Evolutionary conservation across 208 protist species (phyloP), one percentile per base, ranked within the genome.

Genomic region (Trypanosoma rangeli): DNA sequence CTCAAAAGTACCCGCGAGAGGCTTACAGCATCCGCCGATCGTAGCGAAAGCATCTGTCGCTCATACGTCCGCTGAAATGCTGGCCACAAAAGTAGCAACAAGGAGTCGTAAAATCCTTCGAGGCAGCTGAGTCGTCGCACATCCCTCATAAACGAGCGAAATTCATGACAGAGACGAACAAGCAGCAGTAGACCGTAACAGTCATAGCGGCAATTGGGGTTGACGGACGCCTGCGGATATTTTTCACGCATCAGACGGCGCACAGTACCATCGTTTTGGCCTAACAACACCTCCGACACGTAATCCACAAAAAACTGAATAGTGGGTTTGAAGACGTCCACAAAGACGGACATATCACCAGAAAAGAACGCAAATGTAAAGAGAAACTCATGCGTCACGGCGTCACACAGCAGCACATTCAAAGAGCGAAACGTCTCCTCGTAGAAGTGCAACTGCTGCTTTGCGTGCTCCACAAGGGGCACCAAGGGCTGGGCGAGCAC

Each of bases 321-420:
- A 0, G 82, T 89, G 4, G 87, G 87, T 48, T 80, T 82, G 35
- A 93, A 91, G 3, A 92, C 87, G 56, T 90, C 84, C 0, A 84
- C 79, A 73, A 89, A 90, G 24, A 95, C 82, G 59, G 85, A 83
- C 76, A 83, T 88, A 69, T 93, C 86, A 31, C 90, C 90, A 8
- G 79, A 78, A 54, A 95, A 95, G 64, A 95, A 93, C 48, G 80
- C 73, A 62, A 92, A 93, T 1, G 85, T 90, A 74, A 95, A 95
- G 68, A 95, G 79, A 70, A 91, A 95, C 78, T 95, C 90, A 73
- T 93, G 90, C 15, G 85, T 90, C 42, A 95, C 87, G 31, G 87
- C 82, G 73, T 95, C 90, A 53, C 85, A 87, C 13, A 92, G 48
- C 8, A 95, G 75, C 31, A 68, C 72, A 59, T 90, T 76, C 54